Evolutionary conservation across 495 filamentous ascomycete species (phyloP), one percentile per base, ranked within the genome.

Genomic region (Pseudomonodictys pantanalensis): DNA sequence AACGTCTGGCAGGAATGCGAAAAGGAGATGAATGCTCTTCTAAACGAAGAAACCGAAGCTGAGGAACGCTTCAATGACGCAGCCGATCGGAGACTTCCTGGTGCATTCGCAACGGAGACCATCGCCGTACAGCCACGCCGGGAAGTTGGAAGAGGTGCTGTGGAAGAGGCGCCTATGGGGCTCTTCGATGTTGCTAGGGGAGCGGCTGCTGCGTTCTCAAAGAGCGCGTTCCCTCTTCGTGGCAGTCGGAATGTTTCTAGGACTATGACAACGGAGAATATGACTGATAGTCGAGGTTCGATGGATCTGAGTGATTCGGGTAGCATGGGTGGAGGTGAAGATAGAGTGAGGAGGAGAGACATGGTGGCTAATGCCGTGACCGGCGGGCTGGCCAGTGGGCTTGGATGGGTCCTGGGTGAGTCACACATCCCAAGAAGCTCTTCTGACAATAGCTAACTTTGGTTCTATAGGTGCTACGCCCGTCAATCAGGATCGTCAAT

Each of bases 161-260:
- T 68, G 12, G 69, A 90, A 50, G 91, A 95, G 68, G 88, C 90
- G 29, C 93, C 93, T 0, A 92, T 97, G 86, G 91, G 90, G 1
- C 76, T 97, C 23, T 97, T 98, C 67, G 95, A 96, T 60, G 83
- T 97, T 39, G 91, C 92, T 7, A 79, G 90, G 25, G 90, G 86
- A 50, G 91, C 91, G 28, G 84, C 89, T 4, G 79, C 85, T 38
- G 91, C 95, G 7, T 79, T 88, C 22, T 80, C 83, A 52, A 82
- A 81, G 71, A 84, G 78, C 63, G 79, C 83, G 3, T 84, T 84
- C 61, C 81, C 82, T 9, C 67, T 86, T 10, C 70, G 74, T 12
- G 71, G 66, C 3, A 51, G 20, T 30, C 18, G 9, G 26, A 43
- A 12, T n/a, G 52, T 32, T 22, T 32, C 49, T 10, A 38, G 30